Conservation (phyloP, 2,329 filamentous ascomycete species). For the Paraphoma sp. region DNA sequence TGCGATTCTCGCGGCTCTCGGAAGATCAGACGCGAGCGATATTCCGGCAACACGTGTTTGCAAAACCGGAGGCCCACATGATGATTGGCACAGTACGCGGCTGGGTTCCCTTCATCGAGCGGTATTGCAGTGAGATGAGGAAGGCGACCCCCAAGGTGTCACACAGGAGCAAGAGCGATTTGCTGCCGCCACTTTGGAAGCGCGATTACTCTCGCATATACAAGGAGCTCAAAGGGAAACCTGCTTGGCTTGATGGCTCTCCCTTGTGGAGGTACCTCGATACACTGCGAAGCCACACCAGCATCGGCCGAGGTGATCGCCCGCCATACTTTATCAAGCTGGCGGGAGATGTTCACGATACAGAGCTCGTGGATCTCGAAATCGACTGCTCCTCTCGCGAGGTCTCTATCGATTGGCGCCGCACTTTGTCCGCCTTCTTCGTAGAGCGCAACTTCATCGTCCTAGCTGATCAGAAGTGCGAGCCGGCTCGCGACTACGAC, state of each 20-base stretch:
- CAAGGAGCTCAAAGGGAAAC: no score
- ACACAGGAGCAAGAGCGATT: conserved; percentile 8
- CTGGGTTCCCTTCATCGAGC: conserved; percentile 30
- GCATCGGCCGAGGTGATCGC: conserved; percentile 25
- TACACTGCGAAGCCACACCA: no score
- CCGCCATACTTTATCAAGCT: conserved; percentile 26
- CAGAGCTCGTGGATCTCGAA: conserved; percentile 18
- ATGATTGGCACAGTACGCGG: conserved; percentile 18
- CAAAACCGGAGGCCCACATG: background rate
- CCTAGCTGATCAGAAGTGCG: background rate
- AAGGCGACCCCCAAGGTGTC: conserved; percentile 10
- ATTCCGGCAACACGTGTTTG: conserved; percentile 16
- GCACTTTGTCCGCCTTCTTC: conserved; percentile 21
- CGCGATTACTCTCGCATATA: no score
- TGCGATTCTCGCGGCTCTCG: conserved; percentile 20
- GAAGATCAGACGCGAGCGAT: conserved; percentile 11
- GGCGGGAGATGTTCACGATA: conserved; percentile 17
- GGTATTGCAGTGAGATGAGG: conserved; percentile 13
- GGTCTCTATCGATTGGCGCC: conserved; percentile 24
- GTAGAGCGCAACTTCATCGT: conserved; percentile 15
- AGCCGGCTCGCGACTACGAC: conserved; percentile 10
- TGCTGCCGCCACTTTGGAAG: conserved; percentile 18
- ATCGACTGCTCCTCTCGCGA: conserved; percentile 20
- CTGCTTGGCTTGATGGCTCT: no score
- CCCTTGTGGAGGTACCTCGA: no score